Conservation (phyloP, 1,284 basidiomycete genomes). For the Chalciporus sp. region DNA sequence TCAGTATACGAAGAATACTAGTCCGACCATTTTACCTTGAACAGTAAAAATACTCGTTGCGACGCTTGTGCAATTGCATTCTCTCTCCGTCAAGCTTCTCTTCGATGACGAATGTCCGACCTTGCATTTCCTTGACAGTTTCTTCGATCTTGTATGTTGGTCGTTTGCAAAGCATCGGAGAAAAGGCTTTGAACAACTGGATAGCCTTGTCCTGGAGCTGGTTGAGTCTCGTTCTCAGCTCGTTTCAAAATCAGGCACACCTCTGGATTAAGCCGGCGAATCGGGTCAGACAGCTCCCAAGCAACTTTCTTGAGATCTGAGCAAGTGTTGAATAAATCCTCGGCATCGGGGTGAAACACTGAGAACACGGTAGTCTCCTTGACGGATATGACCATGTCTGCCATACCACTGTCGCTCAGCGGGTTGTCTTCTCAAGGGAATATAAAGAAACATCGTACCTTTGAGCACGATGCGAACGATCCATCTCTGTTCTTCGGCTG, state of each 20-base stretch:
- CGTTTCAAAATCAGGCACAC: conserved; percentile 36
- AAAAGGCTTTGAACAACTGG: conserved; percentile 81
- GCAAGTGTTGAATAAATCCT: conserved; percentile 90
- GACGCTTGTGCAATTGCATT: conserved; percentile 90
- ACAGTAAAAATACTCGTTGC: conserved; percentile 88
- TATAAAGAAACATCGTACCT: conserved; percentile 47
- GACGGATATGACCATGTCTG: conserved; percentile 79
- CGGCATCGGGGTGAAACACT: conserved; percentile 89
- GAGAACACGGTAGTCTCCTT: conserved; percentile 88
- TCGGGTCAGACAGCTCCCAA: conserved; percentile 76
- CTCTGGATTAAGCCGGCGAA: conserved; percentile 61
- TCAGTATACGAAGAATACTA: conserved; percentile 1
- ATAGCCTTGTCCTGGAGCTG: conserved; percentile 72
- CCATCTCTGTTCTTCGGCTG: conserved; percentile 88
- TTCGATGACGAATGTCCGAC: conserved; percentile 80
- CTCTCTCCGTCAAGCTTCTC: conserved; percentile 96
- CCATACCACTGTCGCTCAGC: neutral
- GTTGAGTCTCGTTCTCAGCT: neutral
- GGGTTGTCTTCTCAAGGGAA: neutral
- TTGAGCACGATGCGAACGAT: conserved; percentile 91
- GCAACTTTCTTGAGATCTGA: conserved; percentile 92
- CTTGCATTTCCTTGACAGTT: conserved; percentile 81
- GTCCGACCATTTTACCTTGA: conserved; percentile 61
- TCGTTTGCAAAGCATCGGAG: conserved; percentile 91
- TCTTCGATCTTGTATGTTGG: conserved; percentile 79